Evolutionary conservation across 257 asterid species (phyloP).

Genomic region (Haberlea rhodopensis): DNA sequence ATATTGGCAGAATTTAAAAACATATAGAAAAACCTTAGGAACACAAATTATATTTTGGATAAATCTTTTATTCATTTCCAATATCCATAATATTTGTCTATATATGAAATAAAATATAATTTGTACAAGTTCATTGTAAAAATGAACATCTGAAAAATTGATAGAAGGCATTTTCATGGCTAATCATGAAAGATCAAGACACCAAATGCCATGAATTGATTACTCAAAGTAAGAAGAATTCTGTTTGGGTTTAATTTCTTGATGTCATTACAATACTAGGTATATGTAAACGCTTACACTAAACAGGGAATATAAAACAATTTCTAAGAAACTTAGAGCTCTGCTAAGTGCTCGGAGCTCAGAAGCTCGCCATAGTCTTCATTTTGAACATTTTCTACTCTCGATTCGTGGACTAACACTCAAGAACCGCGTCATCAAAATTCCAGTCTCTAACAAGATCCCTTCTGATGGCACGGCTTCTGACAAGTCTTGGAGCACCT

Average conservation of each 20-base stretch:
- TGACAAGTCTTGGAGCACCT: slow-evolving; percentile 69
- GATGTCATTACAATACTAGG: slow-evolving; percentile 28
- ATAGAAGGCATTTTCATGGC: background rate
- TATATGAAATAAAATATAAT: too few relatives aligned
- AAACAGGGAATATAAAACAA: slow-evolving; percentile 24
- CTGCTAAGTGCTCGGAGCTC: slow-evolving; percentile 26
- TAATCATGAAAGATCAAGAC: slow-evolving; percentile 21
- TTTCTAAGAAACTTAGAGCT: slow-evolving; percentile 19
- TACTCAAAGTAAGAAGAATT: slow-evolving; percentile 22
- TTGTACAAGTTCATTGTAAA: too few relatives aligned
- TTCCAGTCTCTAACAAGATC: slow-evolving; percentile 93
- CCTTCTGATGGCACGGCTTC: slow-evolving; percentile 88
- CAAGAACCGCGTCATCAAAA: slow-evolving; percentile 58
- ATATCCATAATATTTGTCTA: background rate
- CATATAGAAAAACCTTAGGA: background rate
- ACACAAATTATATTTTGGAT: background rate
- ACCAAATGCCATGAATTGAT: slow-evolving; percentile 21
- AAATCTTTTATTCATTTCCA: background rate
- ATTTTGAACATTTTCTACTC: slow-evolving; percentile 12
- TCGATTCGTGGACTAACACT: slow-evolving; percentile 37
- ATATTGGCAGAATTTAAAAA: background rate
- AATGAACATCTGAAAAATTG: background rate
- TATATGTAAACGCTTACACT: slow-evolving; percentile 24
- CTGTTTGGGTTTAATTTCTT: slow-evolving; percentile 20
- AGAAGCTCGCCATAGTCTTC: slow-evolving; percentile 10